These are phyloP conservation scores for Aspergillus pseudoterreus DNA, from an alignment of 2,329 filamentous ascomycete species.

Conservation along the genomic window DNA sequence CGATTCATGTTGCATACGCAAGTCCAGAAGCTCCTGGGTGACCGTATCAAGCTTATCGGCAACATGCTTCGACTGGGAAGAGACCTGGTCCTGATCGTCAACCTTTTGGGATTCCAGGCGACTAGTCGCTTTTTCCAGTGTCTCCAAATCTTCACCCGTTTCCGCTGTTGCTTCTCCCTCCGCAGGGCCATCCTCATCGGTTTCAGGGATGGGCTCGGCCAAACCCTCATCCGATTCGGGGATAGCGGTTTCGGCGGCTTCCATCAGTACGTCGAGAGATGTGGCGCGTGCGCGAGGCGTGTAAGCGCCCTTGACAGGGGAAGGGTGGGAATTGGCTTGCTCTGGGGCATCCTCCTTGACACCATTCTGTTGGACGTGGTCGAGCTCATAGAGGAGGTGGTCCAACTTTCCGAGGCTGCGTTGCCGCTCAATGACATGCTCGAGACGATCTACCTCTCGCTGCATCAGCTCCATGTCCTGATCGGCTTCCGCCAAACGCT, in stretches of 20 bases:
- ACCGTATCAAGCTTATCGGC: slow-evolving; percentile 90
- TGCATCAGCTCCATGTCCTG: slow-evolving; percentile 97
- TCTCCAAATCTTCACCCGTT: slow-evolving; percentile 31
- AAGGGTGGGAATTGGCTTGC: slow-evolving; percentile 12
- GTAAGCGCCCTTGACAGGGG: slow-evolving; percentile 16
- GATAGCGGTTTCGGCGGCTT: slow-evolving; percentile 44
- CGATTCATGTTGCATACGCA: slow-evolving; percentile 84
- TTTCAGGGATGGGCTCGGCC: slow-evolving; percentile 29
- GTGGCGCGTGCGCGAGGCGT: slow-evolving; percentile 30
- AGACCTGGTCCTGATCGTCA: slow-evolving; percentile 41
- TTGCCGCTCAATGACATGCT: slow-evolving; percentile 93
- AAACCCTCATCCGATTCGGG: slow-evolving; percentile 44
- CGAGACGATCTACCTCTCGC: slow-evolving; percentile 87
- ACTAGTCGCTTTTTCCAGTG: slow-evolving; percentile 33
- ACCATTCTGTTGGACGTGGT: slow-evolving; percentile 62
- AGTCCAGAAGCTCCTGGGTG: slow-evolving; percentile 84
- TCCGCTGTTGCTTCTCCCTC: slow-evolving; percentile 17
- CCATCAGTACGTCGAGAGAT: slow-evolving; percentile 41
- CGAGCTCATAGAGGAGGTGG: slow-evolving; percentile 84
- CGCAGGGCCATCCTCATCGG: slow-evolving; percentile 19
- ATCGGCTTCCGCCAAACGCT: slow-evolving; percentile 90
- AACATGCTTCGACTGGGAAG: slow-evolving; percentile 77
- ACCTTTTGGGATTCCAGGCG: slow-evolving; percentile 20
- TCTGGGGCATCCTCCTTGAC: slow-evolving; percentile 21
- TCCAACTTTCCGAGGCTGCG: slow-evolving; percentile 92